Percentiles rank a stretch among this genome's conserved stretches.
Conservation (phyloP, 2,329 filamentous ascomycete species). For the Didymella keratinophila region DNA sequence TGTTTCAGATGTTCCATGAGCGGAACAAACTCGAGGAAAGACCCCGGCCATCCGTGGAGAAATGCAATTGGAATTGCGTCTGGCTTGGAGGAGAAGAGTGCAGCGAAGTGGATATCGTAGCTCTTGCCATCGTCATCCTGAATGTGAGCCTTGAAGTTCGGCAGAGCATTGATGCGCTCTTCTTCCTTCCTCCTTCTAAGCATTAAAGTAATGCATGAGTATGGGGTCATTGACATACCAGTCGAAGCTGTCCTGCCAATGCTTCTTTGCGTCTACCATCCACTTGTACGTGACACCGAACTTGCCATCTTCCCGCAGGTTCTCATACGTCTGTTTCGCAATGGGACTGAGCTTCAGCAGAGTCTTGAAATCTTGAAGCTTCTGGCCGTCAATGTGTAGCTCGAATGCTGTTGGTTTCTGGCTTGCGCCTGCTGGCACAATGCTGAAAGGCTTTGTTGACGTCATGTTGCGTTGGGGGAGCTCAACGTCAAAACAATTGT, state of each 20-base stretch:
- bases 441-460: conserved; percentile 28
- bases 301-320: conserved; percentile 36
- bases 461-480: conserved; percentile 17
- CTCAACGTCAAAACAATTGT: not conserved
- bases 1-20: conserved; percentile 57
- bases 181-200: conserved; percentile 49
- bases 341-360: conserved; percentile 41
- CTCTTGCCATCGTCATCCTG: conserved; percentile 49
- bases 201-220: not conserved
- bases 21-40: conserved; percentile 64
- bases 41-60: conserved; percentile 65
- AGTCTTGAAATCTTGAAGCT: conserved; percentile 42
- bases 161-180: conserved; percentile 58
- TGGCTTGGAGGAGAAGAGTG: conserved; percentile 60
- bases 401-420: conserved; percentile 35
- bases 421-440: conserved; percentile 24
- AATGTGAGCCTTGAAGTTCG: conserved; percentile 58
- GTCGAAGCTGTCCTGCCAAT: conserved; percentile 46
- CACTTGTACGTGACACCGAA: conserved; percentile 44
- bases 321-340: conserved; percentile 44
- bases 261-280: conserved; percentile 39
- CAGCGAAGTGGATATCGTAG: conserved; percentile 62
- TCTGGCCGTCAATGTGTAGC: conserved; percentile 37
- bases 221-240: conserved; percentile 32
- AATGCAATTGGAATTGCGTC: conserved; percentile 61